These are phyloP conservation scores for Hypomontagnella submonticulosa DNA, from an alignment of 495 filamentous ascomycete species.

Conservation along the genomic window DNA sequence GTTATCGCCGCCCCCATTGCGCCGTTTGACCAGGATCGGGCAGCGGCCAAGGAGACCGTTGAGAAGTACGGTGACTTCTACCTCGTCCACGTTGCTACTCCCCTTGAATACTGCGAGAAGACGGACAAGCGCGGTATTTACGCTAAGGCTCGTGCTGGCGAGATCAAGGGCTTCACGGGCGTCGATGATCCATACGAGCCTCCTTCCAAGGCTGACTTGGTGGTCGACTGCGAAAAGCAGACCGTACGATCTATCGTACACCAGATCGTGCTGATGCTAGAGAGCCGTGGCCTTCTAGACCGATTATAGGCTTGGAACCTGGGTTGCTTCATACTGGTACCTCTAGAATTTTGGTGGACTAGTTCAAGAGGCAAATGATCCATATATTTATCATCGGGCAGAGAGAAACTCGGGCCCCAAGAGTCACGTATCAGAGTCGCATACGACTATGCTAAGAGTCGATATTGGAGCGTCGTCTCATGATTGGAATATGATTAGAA, in stretches of 20 bases:
- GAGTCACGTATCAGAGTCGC: too few species aligned
- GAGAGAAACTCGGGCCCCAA: not conserved
- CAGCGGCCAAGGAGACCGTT: conserved; percentile 82
- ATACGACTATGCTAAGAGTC: too few species aligned
- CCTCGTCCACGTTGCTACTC: conserved; percentile 93
- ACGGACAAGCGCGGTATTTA: conserved; percentile 96
- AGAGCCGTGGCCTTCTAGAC: conserved; percentile 87
- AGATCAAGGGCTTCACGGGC: conserved; percentile 98
- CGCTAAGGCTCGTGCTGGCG: conserved; percentile 80
- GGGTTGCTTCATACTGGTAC: not conserved
- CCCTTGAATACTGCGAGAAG: conserved; percentile 90
- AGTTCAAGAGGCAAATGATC: not conserved
- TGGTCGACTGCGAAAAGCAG: conserved; percentile 85
- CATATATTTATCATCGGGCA: conserved; percentile 6
- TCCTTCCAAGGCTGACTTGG: conserved; percentile 82
- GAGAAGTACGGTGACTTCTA: conserved; percentile 91
- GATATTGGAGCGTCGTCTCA: too few species aligned
- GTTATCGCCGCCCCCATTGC: conserved; percentile 99
- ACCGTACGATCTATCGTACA: conserved; percentile 93
- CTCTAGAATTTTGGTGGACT: not conserved
- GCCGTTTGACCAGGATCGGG: conserved; percentile 82
- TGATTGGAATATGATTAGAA: not conserved
- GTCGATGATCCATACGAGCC: conserved; percentile 97
- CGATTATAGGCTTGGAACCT: conserved; percentile 56
- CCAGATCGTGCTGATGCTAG: conserved; percentile 93